A percentile compares a stretch with the other conserved stretches of the same genome.
phyloP scores from a whole-genome alignment of 2,329 filamentous ascomycete species.

The Aspergillus thermomutatus region DNA sequence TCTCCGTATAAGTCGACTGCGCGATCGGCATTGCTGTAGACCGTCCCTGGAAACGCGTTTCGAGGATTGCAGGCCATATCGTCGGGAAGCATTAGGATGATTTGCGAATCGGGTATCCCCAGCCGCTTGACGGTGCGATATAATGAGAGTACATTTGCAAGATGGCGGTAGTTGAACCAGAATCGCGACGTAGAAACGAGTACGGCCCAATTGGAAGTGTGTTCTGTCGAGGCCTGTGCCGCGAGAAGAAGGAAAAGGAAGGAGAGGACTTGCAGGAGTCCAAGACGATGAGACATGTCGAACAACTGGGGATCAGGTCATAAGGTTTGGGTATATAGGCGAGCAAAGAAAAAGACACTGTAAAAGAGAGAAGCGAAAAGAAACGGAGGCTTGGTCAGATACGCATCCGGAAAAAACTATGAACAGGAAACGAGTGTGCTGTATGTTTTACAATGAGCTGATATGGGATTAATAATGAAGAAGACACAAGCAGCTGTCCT shows the following conservation, averaged over 20 bases:
- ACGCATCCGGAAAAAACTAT: background rate
- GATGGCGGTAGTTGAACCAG: conserved; percentile 99
- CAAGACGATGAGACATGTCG: conserved; percentile 25
- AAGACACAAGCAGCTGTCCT: background rate
- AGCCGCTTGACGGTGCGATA: conserved; percentile 98
- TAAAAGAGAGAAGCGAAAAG: background rate
- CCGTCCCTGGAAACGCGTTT: conserved; percentile 94
- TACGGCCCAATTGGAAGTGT: conserved; percentile 99
- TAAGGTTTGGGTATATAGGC: conserved; percentile 1
- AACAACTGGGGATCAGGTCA: conserved; percentile 15
- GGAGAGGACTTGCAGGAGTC: conserved; percentile 24
- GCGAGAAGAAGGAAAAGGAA: conserved; percentile 21
- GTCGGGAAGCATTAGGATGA: conserved; percentile 99
- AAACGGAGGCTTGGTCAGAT: background rate
- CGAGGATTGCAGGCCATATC: conserved; percentile 99
- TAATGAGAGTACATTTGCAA: conserved; percentile 94
- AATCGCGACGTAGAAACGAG: conserved; percentile 98
- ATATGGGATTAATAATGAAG: background rate
- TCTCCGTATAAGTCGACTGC: conserved; percentile 95
- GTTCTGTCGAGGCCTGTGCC: conserved; percentile 39
- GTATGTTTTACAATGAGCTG: background rate
- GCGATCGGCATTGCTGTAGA: conserved; percentile 97
- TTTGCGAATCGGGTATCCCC: conserved; percentile 96
- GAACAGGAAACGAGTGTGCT: background rate
- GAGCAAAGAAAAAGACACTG: background rate